Evolutionary conservation across 371 early-diverging fungal species (phyloP).

Genomic region (Coemansia linderi): DNA sequence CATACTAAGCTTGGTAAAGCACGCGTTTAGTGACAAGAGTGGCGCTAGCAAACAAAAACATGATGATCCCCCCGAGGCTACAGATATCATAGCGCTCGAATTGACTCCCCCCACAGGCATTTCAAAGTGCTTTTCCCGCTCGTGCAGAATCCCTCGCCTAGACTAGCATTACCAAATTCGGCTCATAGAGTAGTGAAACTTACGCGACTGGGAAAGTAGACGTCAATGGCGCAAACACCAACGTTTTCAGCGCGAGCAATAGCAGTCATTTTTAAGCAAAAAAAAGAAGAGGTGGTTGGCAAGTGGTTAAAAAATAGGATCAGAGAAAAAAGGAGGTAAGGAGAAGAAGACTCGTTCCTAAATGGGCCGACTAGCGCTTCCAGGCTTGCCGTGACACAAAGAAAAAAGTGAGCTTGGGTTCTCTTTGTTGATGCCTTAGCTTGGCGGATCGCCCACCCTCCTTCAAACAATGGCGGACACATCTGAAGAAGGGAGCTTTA

Average conservation of each 20-base stretch:
- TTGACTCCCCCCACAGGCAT: no score
- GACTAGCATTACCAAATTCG: no score
- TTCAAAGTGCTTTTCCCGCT: no score
- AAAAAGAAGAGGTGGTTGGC: not conserved
- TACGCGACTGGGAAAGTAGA: slow-evolving; percentile 89
- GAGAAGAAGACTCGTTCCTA: not conserved
- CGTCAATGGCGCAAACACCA: slow-evolving; percentile 90
- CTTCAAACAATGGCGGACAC: not conserved
- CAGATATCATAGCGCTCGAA: no score
- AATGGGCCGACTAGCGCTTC: not conserved
- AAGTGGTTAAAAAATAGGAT: not conserved
- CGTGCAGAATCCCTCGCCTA: no score
- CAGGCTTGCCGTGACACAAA: no score
- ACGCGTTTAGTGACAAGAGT: no score
- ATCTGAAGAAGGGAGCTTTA: not conserved
- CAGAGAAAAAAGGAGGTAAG: not conserved
- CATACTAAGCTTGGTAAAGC: slow-evolving; percentile 62
- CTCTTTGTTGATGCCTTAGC: no score
- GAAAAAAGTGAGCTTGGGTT: no score
- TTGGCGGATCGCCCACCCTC: not conserved
- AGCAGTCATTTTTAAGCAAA: slow-evolving; percentile 33
- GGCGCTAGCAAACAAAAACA: not conserved
- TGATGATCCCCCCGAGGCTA: no score
- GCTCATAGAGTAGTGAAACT: slow-evolving; percentile 17
- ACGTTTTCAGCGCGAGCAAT: slow-evolving; percentile 71